These are phyloP conservation scores for Claviceps fusiformis DNA, from an alignment of 2,329 filamentous ascomycete genomes.

Conservation along the genomic window DNA sequence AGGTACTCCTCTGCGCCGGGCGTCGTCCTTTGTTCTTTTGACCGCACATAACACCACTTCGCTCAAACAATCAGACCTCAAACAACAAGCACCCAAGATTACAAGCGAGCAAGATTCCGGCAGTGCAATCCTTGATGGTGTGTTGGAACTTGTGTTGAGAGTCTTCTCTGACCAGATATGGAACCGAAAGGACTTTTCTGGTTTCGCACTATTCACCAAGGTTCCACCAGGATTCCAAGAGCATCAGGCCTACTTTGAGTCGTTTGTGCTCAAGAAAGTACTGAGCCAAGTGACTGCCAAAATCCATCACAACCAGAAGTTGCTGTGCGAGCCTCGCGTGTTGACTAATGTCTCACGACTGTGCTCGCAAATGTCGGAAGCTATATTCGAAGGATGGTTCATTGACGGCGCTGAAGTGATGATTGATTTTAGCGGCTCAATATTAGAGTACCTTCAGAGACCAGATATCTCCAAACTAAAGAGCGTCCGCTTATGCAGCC, in stretches of 20 bases:
- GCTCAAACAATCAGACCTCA: constrained; percentile 31
- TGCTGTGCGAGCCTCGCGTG: constrained; percentile 67
- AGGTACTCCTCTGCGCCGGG: constrained; percentile 56
- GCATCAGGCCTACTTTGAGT: constrained; percentile 90
- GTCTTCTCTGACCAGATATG: constrained; percentile 82
- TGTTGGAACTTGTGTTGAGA: constrained; percentile 63
- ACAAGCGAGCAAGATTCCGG: constrained; percentile 35
- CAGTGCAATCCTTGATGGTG: constrained; percentile 58
- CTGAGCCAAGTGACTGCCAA: constrained; percentile 57
- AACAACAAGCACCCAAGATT: constrained; percentile 9
- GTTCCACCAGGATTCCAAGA: constrained; percentile 87
- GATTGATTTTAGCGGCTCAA: constrained; percentile 71
- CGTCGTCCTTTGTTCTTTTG: constrained; percentile 84
- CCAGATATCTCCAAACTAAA: constrained; percentile 72
- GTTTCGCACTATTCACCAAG: constrained; percentile 73
- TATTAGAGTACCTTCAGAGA: constrained; percentile 79
- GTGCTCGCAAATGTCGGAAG: constrained; percentile 68
- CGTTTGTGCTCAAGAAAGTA: constrained; percentile 67
- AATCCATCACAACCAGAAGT: constrained; percentile 56
- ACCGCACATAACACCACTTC: constrained; percentile 52
- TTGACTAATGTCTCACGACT: constrained; percentile 80
- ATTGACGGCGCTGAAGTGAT: constrained; percentile 72
- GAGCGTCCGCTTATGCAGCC: constrained; percentile 78
- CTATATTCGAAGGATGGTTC: constrained; percentile 94
- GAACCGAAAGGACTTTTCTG: constrained; percentile 76